A percentile compares a stretch with the other conserved stretches of the same genome.
phyloP scores from a whole-genome alignment of 208 protist species.

The Leishmania arabica region DNA sequence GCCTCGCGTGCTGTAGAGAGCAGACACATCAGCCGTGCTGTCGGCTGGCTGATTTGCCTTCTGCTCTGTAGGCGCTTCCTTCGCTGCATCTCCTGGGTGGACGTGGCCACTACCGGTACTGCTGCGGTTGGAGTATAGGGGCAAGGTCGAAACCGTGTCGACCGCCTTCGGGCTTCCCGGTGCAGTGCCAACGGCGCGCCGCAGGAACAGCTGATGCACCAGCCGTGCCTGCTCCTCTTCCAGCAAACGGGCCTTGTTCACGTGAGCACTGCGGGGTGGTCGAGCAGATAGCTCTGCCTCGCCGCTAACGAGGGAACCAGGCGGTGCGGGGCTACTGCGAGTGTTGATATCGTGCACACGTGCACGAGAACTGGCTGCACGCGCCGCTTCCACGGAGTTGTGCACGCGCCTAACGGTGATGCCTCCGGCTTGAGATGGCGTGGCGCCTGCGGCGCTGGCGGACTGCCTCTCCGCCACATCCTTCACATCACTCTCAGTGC shows the following conservation, averaged over 20 bases:
- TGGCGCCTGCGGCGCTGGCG: neutral
- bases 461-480: neutral
- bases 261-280: neutral
- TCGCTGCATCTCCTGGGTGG: neutral
- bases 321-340: neutral
- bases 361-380: neutral
- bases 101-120: neutral
- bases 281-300: neutral
- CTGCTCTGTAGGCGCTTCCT: neutral
- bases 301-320: neutral
- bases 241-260: neutral
- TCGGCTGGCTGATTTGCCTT: neutral
- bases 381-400: constrained; percentile 2
- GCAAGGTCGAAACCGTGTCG: neutral
- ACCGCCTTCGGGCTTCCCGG: neutral
- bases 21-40: neutral
- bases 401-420: constrained; percentile 1
- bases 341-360: neutral
- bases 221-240: constrained; percentile 25
- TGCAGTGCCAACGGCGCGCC: neutral
- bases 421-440: neutral
- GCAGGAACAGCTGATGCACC: constrained; percentile 22
- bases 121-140: neutral
- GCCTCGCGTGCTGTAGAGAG: constrained; percentile 1
- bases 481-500: neutral